Evolutionary conservation across 345 rosid genomes (phyloP).

Genomic region (Jatropha curcas): DNA sequence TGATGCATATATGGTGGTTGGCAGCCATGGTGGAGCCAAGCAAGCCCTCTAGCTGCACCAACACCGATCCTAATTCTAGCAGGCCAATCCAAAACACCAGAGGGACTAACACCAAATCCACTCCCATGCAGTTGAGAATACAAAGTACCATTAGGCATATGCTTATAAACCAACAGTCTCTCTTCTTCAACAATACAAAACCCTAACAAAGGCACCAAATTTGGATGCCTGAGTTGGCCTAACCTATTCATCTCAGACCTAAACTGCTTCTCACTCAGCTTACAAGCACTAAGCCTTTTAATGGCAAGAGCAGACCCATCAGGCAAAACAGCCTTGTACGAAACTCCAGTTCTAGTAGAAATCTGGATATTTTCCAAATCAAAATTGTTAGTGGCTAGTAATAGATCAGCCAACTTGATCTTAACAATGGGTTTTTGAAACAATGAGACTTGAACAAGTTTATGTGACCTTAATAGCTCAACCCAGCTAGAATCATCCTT

Average conservation of each 20-base stretch:
- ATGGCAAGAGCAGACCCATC: conserved; percentile 89
- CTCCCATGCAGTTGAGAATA: conserved; percentile 52
- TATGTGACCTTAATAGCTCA: conserved; percentile 56
- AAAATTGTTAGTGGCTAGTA: conserved; percentile 80
- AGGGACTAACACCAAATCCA: conserved; percentile 15
- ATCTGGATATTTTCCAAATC: conserved; percentile 50
- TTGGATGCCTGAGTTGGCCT: conserved; percentile 84
- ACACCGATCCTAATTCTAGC: conserved; percentile 71
- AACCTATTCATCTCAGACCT: conserved; percentile 64
- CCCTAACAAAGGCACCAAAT: conserved; percentile 81
- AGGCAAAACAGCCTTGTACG: conserved; percentile 77
- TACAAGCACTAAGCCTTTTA: conserved; percentile 63
- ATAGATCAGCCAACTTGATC: conserved; percentile 70
- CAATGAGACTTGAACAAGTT: conserved; percentile 73
- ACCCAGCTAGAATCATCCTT: conserved; percentile 55
- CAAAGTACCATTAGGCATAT: conserved; percentile 77
- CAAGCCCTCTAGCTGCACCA: conserved; percentile 83
- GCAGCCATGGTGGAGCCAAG: conserved; percentile 94
- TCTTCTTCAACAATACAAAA: conserved; percentile 78
- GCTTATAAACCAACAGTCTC: conserved; percentile 75
- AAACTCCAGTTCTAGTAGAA: conserved; percentile 66
- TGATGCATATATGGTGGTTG: conserved; percentile 70
- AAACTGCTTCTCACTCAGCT: conserved; percentile 77
- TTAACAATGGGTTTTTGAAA: conserved; percentile 91
- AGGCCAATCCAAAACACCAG: conserved; percentile 58